Percentiles rank a stretch among this genome's conserved stretches.
Evolutionary conservation across 1,139 yeast genomes (phyloP).

Genomic region (Suhomyces taliae): DNA sequence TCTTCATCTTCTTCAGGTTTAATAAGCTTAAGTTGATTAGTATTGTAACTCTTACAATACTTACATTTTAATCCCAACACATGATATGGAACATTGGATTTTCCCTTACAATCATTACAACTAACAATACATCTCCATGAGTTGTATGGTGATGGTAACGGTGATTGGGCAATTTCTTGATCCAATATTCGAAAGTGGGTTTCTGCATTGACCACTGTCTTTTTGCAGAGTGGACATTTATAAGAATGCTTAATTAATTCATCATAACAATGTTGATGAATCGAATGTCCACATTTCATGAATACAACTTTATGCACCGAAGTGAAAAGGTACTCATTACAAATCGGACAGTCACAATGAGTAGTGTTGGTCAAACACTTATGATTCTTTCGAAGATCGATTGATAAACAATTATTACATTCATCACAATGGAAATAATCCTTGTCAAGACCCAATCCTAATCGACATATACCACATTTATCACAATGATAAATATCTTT

Average conservation of each 20-base stretch:
- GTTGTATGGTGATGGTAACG: conserved; percentile 76
- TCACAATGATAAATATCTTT: conserved; percentile 90
- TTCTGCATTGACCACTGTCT: conserved; percentile 83
- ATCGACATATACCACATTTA: conserved; percentile 88
- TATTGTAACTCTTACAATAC: conserved; percentile 84
- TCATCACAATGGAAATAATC: conserved; percentile 89
- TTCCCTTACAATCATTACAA: conserved; percentile 90
- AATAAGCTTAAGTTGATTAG: conserved; percentile 66
- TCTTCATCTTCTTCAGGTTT: conserved; percentile 51
- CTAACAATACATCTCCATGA: conserved; percentile 74
- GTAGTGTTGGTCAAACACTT: conserved; percentile 84
- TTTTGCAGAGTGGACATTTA: conserved; percentile 88
- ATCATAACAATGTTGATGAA: conserved; percentile 80
- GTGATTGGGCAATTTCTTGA: conserved; percentile 73
- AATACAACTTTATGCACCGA: conserved; percentile 84
- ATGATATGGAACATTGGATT: conserved; percentile 75
- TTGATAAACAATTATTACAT: conserved; percentile 88
- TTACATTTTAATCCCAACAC: conserved; percentile 84
- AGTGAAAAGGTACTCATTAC: conserved; percentile 88
- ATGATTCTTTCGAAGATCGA: conserved; percentile 75
- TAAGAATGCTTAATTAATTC: conserved; percentile 78
- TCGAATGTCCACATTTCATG: conserved; percentile 94
- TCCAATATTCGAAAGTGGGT: conserved; percentile 84
- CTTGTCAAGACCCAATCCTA: conserved; percentile 83
- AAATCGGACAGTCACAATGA: conserved; percentile 89